Percentiles rank a stretch among this genome's conserved stretches.
Conservation (phyloP, 2,329 filamentous ascomycete species). For the Neonectria magnoliae region DNA sequence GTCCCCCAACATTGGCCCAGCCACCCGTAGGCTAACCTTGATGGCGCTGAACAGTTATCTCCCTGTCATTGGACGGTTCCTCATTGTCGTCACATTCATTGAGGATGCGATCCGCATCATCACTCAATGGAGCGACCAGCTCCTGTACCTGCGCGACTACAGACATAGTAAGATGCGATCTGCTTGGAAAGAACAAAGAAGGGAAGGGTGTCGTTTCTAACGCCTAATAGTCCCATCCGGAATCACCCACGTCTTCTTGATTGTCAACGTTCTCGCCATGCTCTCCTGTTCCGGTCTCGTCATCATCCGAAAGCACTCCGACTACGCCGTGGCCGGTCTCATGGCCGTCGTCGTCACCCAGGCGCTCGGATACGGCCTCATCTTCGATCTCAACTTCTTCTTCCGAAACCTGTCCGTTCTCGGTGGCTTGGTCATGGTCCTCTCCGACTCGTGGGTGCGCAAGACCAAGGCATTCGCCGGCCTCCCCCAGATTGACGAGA, state of each 20-base stretch:
- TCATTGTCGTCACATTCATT: slow-evolving; percentile 98
- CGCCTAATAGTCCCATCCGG: slow-evolving; percentile 78
- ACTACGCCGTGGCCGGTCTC: slow-evolving; percentile 90
- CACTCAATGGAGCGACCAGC: slow-evolving; percentile 96
- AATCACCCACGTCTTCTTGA: slow-evolving; percentile 91
- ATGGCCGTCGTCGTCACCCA: slow-evolving; percentile 92
- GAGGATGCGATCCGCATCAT: slow-evolving; percentile 96
- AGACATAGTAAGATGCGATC: slow-evolving; percentile 77
- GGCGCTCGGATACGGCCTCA: slow-evolving; percentile 94
- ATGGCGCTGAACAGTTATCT: slow-evolving; percentile 72
- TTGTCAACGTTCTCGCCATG: slow-evolving; percentile 92
- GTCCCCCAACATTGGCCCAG: slow-evolving; percentile 2
- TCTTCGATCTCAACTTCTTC: slow-evolving; percentile 99
- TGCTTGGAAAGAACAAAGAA: not conserved
- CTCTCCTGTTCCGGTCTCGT: slow-evolving; percentile 81
- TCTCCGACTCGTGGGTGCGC: slow-evolving; percentile 97
- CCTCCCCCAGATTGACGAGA: slow-evolving; percentile 93
- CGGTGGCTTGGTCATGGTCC: slow-evolving; percentile 95
- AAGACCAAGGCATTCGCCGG: slow-evolving; percentile 98
- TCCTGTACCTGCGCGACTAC: slow-evolving; percentile 92
- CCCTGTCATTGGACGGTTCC: slow-evolving; percentile 92
- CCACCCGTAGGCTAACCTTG: slow-evolving; percentile 28
- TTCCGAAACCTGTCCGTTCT: slow-evolving; percentile 98
- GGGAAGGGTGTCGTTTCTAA: slow-evolving; percentile 26
- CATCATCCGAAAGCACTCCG: slow-evolving; percentile 91